phyloP scores from a whole-genome alignment of 2,329 filamentous ascomycete genomes.

The Ophioceras dolichostomum region DNA sequence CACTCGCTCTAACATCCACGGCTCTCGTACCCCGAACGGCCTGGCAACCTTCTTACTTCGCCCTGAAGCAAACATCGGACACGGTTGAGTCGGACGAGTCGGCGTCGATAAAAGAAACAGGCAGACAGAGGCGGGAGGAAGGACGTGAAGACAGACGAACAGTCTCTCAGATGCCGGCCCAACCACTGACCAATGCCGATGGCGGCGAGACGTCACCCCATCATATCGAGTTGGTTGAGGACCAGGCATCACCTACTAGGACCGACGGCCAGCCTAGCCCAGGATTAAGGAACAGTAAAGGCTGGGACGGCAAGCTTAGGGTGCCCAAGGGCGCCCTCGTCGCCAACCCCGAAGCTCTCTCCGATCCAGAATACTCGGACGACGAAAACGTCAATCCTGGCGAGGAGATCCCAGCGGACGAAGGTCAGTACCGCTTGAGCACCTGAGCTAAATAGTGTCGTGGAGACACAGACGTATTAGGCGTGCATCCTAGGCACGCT shows the following conservation, averaged over 20 bases:
- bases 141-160: no score
- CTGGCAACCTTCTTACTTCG: no score
- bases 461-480: no score
- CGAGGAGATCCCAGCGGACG: constrained; percentile 69
- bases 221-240: constrained; percentile 37
- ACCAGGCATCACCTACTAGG: constrained; percentile 22
- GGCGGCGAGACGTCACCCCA: constrained; percentile 13
- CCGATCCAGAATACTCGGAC: constrained; percentile 75
- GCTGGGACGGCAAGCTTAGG: constrained; percentile 76
- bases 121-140: no score
- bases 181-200: not conserved
- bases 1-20: no score
- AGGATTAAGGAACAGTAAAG: constrained; percentile 46
- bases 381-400: constrained; percentile 55
- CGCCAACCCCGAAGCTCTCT: constrained; percentile 68
- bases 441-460: not conserved
- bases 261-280: constrained; percentile 30
- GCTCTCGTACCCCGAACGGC: no score
- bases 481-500: no score
- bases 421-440: constrained; percentile 39
- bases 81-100: no score
- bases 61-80: no score
- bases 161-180: not conserved
- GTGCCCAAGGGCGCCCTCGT: constrained; percentile 58
- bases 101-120: no score